These are phyloP conservation scores for Choanephora cucurbitarum DNA, from an alignment of 371 early-diverging fungal genomes.

Conservation along the genomic window DNA sequence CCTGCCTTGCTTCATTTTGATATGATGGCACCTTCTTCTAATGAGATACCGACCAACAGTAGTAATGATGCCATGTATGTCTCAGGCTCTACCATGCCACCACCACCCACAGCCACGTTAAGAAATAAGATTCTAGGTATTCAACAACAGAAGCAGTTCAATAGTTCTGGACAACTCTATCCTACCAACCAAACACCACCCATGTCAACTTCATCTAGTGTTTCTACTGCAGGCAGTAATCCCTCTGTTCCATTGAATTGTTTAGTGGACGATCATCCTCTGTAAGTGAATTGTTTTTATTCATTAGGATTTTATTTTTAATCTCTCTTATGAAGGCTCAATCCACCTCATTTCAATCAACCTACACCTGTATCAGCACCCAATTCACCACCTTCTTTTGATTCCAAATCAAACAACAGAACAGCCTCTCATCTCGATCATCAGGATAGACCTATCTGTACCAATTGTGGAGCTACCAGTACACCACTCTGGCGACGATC, in stretches of 20 bases:
- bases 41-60: too few relatives aligned
- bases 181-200: conserved; percentile 18
- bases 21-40: too few relatives aligned
- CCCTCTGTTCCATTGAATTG: conserved; percentile 1
- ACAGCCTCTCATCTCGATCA: conserved; percentile 18
- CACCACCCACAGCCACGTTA: conserved; percentile 38
- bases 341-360: too few relatives aligned
- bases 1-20: too few relatives aligned
- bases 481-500: conserved; percentile 97
- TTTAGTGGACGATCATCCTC: not conserved
- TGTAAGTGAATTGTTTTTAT: too few relatives aligned
- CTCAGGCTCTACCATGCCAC: conserved; percentile 34
- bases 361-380: conserved; percentile 26
- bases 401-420: conserved; percentile 10
- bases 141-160: conserved; percentile 6
- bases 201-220: conserved; percentile 19
- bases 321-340: too few relatives aligned
- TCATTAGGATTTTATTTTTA: too few relatives aligned
- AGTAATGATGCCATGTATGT: conserved; percentile 41
- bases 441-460: conserved; percentile 56
- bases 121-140: conserved; percentile 30
- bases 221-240: conserved; percentile 10
- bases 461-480: conserved; percentile 86
- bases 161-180: too few relatives aligned
- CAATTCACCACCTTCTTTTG: conserved; percentile 7